Base-by-base conservation (phyloP, 306 rosid genomes). In the Morella rubra region DNA sequence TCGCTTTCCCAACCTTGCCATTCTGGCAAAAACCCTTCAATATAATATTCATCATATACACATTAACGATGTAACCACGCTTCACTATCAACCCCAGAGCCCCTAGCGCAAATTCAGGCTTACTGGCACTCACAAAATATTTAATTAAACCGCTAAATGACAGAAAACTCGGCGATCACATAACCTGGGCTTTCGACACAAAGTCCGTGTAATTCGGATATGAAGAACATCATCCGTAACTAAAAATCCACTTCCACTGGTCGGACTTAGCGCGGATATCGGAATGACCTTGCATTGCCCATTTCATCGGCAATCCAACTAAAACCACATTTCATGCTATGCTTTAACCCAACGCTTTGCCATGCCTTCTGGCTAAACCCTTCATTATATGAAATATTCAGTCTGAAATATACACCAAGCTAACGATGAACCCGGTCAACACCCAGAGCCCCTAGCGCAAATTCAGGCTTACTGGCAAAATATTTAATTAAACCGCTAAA, bases 71-170 rank as follows among this genome's bases (percentile, higher is more conserved):
- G 77, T 56, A 95, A 44, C 96, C 97, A 46, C 84, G 84, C 84
- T 92, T 90, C 1, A 89, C 53, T 37, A 95, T 82, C 82, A 89
- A 37, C 5, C 92, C 90, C 70, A 89, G 44, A 1, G 86, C 97
- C 44, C 90, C 92, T 69, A 80, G 53, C 1, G 91, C 89, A 5
- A 81, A 84, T 24, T 82, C 68, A 7, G 85, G 86, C 68, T 80
- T 72, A 11, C 61, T 86, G 76, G 74, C 44, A 32, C 76, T 78
- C 51, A 89, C 85, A 22, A 95, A 92, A 74, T 86, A 81, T 19
- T 87, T 91, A 73, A 87, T 51, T 77, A 92, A 77, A 68, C 90
- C 81, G 66, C 89, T 80, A 69, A 90, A 75, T 1, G 96, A 84
- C 41, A 84, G 55, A 71, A 88, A 84, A 74, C 81, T 79, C 1